Conservation (phyloP, 176 grass and related monocot species). For the Bolboschoenus planiculmis region DNA sequence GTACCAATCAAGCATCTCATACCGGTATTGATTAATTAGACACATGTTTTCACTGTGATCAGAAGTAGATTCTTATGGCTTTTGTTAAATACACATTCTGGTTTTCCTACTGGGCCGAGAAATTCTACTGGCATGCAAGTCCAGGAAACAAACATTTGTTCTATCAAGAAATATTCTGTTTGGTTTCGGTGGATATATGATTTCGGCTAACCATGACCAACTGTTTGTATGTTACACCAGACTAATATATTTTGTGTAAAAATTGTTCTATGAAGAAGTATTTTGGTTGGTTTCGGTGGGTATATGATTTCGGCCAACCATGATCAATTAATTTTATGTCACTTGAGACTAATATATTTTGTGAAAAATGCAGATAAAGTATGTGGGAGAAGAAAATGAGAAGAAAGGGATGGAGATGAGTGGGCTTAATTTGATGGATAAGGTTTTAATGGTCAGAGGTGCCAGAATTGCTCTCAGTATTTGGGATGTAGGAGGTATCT, state of each 20-base stretch:
- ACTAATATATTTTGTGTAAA: too few relatives aligned
- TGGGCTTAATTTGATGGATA: slow-evolving; percentile 97
- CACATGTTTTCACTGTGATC: neutral
- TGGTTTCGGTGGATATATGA: neutral
- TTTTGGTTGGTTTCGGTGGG: neutral
- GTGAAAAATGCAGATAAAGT: slow-evolving; percentile 58
- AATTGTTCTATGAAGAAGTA: neutral
- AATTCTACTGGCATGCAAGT: neutral
- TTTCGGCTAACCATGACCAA: neutral
- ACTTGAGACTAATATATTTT: neutral
- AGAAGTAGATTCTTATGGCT: neutral
- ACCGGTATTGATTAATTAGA: neutral
- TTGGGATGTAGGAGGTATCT: slow-evolving; percentile 90
- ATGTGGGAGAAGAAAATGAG: slow-evolving; percentile 67
- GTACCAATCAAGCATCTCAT: neutral
- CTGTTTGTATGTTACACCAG: neutral
- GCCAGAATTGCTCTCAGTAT: slow-evolving; percentile 76
- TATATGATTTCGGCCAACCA: neutral
- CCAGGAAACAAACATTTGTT: neutral
- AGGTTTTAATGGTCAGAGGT: slow-evolving; percentile 53
- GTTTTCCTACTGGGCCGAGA: neutral
- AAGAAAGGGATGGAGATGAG: slow-evolving; percentile 76
- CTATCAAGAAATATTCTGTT: neutral
- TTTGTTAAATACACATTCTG: neutral
- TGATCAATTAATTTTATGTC: neutral